Evolutionary conservation across 2,329 filamentous ascomycete species (phyloP).

Genomic region (Ophiobolus disseminans): DNA sequence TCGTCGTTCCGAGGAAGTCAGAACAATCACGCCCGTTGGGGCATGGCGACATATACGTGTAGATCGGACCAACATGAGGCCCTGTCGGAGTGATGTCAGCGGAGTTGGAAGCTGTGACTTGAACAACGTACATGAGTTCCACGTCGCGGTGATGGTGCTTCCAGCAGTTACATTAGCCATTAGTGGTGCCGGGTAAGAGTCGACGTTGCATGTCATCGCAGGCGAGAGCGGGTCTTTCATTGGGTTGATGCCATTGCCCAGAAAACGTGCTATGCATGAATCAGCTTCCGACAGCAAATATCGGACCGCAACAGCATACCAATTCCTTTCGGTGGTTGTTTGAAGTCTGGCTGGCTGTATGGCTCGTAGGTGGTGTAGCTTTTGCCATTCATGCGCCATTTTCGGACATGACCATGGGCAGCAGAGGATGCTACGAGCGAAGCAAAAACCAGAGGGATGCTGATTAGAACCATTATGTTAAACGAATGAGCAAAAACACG

Average conservation of each 20-base stretch:
- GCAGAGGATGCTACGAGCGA: neutral
- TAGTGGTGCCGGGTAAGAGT: neutral
- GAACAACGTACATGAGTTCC: neutral
- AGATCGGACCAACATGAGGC: neutral
- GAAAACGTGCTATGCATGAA: neutral
- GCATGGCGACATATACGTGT: neutral
- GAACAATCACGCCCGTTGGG: neutral
- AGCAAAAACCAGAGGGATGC: neutral
- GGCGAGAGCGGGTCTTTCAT: neutral
- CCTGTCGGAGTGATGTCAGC: neutral
- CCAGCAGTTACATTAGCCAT: neutral
- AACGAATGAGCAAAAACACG: neutral
- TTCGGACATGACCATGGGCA: neutral
- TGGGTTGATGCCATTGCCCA: neutral
- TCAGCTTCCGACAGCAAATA: neutral
- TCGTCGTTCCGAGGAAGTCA: neutral
- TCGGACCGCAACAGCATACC: neutral
- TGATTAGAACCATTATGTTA: neutral
- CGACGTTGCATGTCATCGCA: neutral
- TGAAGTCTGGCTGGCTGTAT: neutral
- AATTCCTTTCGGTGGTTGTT: neutral
- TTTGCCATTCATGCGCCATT: neutral
- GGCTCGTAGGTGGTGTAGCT: neutral
- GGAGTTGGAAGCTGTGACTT: neutral
- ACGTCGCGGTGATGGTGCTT: neutral